Evolutionary conservation across 2,329 filamentous ascomycete species (phyloP).

Genomic region (Ophiocordyceps sinensis): DNA sequence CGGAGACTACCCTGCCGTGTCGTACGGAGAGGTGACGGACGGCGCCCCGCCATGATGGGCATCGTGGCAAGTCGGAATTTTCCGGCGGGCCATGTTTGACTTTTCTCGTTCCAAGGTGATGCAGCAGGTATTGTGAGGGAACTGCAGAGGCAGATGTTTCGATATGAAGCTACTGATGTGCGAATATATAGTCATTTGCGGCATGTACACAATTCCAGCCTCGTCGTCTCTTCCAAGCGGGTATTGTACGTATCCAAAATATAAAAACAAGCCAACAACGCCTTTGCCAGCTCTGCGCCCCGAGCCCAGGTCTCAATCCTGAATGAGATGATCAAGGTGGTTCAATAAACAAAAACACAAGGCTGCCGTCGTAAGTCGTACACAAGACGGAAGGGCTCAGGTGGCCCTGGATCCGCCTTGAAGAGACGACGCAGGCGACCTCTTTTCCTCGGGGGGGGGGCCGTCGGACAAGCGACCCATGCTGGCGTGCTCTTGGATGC

Average conservation of each 20-base stretch:
- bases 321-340: not conserved
- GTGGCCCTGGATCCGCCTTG: not conserved
- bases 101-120: no score
- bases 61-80: not conserved
- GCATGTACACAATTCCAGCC: not conserved
- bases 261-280: not conserved
- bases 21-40: conserved; percentile 24
- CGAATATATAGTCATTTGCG: no score
- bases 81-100: not conserved
- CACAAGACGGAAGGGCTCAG: not conserved
- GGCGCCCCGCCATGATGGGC: conserved; percentile 14
- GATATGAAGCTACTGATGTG: no score
- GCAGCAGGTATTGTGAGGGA: no score
- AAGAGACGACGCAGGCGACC: conserved; percentile 4
- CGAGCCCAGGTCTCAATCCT: not conserved
- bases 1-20: conserved; percentile 29
- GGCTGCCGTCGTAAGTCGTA: no score
- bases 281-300: not conserved
- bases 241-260: not conserved
- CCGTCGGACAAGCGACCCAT: conserved; percentile 15
- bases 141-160: no score
- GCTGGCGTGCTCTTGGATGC: conserved; percentile 49
- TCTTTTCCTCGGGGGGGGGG: conserved; percentile 3
- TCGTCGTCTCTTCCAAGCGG: not conserved
- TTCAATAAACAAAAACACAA: not conserved